Evolutionary conservation across 148 eudicot species (phyloP).

Genomic region (Vaccinium corymbosum): DNA sequence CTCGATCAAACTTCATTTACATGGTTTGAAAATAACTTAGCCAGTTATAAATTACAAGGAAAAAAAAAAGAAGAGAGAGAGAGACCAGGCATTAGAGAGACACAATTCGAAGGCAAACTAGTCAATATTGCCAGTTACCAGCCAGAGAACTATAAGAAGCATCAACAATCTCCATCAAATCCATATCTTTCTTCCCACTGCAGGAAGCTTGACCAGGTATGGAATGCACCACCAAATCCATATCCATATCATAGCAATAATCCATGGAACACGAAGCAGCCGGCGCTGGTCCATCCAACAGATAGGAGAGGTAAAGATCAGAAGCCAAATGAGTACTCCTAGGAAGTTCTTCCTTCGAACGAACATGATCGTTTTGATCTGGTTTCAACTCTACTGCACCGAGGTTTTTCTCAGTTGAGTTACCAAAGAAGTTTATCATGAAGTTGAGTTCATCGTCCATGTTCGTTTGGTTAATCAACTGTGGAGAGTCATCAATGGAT

Average conservation of each 20-base stretch:
- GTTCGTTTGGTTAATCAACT: slow-evolving; percentile 21
- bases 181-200: slow-evolving; percentile 43
- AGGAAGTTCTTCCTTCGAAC: slow-evolving; percentile 1
- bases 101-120: background rate
- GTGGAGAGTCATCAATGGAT: slow-evolving; percentile 27
- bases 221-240: slow-evolving; percentile 11
- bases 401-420: slow-evolving; percentile 2
- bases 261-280: background rate
- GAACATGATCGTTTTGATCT: background rate
- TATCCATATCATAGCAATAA: background rate
- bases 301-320: slow-evolving; percentile 29
- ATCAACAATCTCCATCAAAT: slow-evolving; percentile 52
- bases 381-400: background rate
- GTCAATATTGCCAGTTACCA: slow-evolving; percentile 5
- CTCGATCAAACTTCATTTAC: background rate
- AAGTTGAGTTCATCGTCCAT: slow-evolving; percentile 45
- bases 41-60: background rate
- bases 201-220: background rate
- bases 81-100: background rate
- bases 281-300: slow-evolving; percentile 25
- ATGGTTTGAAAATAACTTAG: background rate
- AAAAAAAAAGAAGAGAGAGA: background rate
- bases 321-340: slow-evolving; percentile 9
- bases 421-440: slow-evolving; percentile 37
- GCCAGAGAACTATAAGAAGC: slow-evolving; percentile 25